Base-by-base conservation (phyloP, 768 basidiomycete species). In the Trametes cingulata region DNA sequence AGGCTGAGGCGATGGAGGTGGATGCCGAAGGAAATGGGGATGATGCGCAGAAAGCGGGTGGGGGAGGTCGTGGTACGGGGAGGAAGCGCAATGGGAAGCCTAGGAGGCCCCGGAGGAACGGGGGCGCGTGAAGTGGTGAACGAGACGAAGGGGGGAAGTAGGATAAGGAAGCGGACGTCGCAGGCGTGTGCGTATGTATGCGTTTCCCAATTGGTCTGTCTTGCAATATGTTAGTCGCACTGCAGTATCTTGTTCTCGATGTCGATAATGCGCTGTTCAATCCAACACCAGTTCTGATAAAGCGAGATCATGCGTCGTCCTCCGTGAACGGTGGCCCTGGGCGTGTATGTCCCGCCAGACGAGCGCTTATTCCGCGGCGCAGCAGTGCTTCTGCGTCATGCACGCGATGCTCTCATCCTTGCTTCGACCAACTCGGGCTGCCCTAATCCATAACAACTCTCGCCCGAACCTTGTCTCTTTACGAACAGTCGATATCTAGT, bases 21-120 rank as follows among this genome's bases (percentile, higher is more conserved):
- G 62, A 63, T 24, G 33, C 19, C 42, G 61, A 62, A 1, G 56
- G 56, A 6, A 52, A 35, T 6, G 56, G 56, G 15, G 62, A 58
- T 25, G 59, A 60, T n/a, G 33, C 10, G 10, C 41, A 33, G 22
- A 60, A 46, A 22, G 29, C 29, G 29, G 29, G 29, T 33, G 53
- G 60, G 17, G 46, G 56, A 8, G 29, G 36, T 2, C 50, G 58
- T 2, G 59, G 59, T 2, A 9, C 13, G 9, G 63, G 56, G 2
- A 45, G 46, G 47, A 61, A 37, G 36, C 63, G 63, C 24, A 25
- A 14, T 20, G 39, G 25, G 19, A 61, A 58, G 56, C 48, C 61
- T 3, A 52, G 41, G 17, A 37, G 64, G 22, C 41, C 43, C 2
- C 46, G 64, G 24, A 56, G 61, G 47, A 41, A 55, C 24, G 61